Percentiles rank a stretch among this genome's conserved stretches.
Evolutionary conservation across 768 basidiomycete genomes (phyloP).

Genomic region (Phlegmacium glaucopus): DNA sequence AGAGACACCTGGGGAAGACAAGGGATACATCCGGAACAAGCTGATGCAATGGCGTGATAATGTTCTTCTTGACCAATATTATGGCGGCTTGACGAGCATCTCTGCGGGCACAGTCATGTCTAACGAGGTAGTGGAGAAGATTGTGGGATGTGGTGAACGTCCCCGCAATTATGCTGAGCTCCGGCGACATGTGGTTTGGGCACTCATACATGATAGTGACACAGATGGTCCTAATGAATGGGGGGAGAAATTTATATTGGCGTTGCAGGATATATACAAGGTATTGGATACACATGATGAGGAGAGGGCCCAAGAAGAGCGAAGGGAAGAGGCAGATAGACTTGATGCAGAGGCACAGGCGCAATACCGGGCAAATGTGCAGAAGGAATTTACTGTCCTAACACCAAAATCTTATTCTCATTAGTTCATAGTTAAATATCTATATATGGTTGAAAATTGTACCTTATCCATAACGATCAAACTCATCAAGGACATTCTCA

Average conservation of each 20-base stretch:
- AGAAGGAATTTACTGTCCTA: too few species aligned
- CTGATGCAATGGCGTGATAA: slow-evolving; percentile 7
- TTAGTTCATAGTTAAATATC: too few species aligned
- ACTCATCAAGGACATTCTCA: too few species aligned
- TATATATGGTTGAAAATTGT: too few species aligned
- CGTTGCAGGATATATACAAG: slow-evolving; percentile 3
- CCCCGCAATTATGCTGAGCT: slow-evolving; percentile 1
- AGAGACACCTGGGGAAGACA: not conserved
- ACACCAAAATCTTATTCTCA: too few species aligned
- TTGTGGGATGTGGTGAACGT: slow-evolving; percentile 5
- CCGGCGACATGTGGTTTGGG: slow-evolving; percentile 4
- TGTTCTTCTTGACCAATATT: not conserved
- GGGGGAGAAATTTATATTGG: slow-evolving; percentile 1
- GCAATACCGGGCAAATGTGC: too few species aligned
- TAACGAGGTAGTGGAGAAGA: slow-evolving; percentile 7
- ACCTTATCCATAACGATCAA: too few species aligned
- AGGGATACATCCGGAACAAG: not conserved
- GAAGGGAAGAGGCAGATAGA: too few species aligned
- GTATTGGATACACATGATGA: slow-evolving; percentile 1
- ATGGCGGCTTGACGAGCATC: not conserved
- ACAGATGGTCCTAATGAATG: not conserved
- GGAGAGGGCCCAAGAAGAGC: not conserved
- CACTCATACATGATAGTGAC: not conserved
- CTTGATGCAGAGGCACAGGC: too few species aligned
- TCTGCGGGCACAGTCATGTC: not conserved